Percentiles rank a stretch among this genome's conserved stretches.
Conservation (phyloP, 331 rosid species). For the Cydonia oblonga region DNA sequence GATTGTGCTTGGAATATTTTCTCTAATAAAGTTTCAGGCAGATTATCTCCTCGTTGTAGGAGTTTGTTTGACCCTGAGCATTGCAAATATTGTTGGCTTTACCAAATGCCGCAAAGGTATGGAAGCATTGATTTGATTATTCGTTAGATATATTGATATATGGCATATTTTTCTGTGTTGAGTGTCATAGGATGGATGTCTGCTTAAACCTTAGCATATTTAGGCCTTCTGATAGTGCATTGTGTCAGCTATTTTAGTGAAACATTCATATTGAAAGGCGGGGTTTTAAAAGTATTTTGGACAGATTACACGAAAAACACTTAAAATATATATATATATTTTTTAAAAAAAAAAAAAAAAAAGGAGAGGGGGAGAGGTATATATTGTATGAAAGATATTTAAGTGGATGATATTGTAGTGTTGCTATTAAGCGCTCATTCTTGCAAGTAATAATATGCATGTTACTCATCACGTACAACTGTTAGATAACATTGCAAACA, state of each 20-base stretch:
- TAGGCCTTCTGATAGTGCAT: no score
- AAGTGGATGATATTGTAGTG: neutral
- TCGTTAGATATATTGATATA: neutral
- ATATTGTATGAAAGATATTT: neutral
- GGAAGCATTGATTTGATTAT: slow-evolving; percentile 9
- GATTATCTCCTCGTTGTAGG: slow-evolving; percentile 88
- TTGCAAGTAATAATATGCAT: neutral
- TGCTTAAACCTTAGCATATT: no score
- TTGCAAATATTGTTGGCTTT: slow-evolving; percentile 88
- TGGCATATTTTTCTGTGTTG: neutral
- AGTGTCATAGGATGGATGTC: neutral
- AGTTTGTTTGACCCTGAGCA: slow-evolving; percentile 84
- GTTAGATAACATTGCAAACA: neutral
- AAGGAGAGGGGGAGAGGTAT: no score
- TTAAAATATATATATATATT: no score
- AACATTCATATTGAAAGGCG: neutral
- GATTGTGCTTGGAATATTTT: slow-evolving; percentile 76
- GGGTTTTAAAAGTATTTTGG: neutral
- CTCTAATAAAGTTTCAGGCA: slow-evolving; percentile 85
- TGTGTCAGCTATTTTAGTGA: no score
- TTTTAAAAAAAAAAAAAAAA: no score
- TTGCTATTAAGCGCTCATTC: neutral
- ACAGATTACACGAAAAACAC: neutral
- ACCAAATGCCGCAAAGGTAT: slow-evolving; percentile 92
- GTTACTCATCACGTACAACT: neutral